A percentile compares a stretch with the other conserved stretches of the same genome.
Conservation (phyloP, 2,329 filamentous ascomycete species). For the Penicillium sp. region DNA sequence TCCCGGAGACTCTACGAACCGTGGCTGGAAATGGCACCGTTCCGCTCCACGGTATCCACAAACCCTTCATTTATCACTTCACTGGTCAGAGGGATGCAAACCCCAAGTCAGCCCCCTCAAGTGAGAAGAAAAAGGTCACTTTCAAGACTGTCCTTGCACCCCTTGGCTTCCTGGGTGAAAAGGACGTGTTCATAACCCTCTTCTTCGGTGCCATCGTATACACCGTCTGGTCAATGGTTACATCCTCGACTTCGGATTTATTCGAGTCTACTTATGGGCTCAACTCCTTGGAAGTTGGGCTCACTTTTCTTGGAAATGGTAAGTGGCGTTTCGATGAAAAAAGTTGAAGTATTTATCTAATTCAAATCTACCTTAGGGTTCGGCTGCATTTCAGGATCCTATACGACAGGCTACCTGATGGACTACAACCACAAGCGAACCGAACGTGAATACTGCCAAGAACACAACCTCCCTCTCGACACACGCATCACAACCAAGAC, state of each 20-base stretch:
- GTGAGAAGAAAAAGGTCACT: constrained; percentile 32
- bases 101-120: constrained; percentile 15
- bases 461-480: constrained; percentile 34
- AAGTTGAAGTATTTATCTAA: not conserved
- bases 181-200: constrained; percentile 51
- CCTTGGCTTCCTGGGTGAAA: constrained; percentile 48
- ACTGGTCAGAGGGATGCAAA: constrained; percentile 23
- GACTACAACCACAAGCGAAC: constrained; percentile 43
- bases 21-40: constrained; percentile 51
- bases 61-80: constrained; percentile 44
- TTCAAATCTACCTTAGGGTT: constrained; percentile 23
- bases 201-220: constrained; percentile 52
- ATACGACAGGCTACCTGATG: constrained; percentile 48
- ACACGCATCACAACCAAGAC: constrained; percentile 33
- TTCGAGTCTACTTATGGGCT: constrained; percentile 46
- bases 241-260: constrained; percentile 46
- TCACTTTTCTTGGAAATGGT: constrained; percentile 49
- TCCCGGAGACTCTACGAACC: constrained; percentile 53
- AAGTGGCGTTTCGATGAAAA: constrained; percentile 9
- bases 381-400: constrained; percentile 49
- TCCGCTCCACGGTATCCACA: constrained; percentile 44
- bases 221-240: constrained; percentile 56
- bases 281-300: constrained; percentile 44
- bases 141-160: constrained; percentile 43
- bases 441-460: constrained; percentile 38